Base-by-base conservation (phyloP, 2,329 filamentous ascomycete genomes). In the Xylariaceae sp. region DNA sequence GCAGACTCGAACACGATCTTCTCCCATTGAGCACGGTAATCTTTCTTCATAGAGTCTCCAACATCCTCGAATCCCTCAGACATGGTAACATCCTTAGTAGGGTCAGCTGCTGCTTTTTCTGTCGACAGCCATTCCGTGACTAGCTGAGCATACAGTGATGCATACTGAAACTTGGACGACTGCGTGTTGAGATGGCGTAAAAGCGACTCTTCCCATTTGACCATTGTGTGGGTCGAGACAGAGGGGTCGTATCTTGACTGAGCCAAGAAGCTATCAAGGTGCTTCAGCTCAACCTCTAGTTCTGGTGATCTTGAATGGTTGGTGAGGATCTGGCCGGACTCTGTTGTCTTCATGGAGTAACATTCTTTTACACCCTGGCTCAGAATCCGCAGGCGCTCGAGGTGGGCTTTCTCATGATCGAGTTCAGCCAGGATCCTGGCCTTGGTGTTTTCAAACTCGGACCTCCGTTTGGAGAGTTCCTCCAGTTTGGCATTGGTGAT, bases 51-150 rank as follows among this genome's bases (percentile, higher is more conserved):
- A 2, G 68, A 63, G 17, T 68, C 66, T 1, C 68, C 70, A 11
- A 76, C 56, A 9, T 68, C 62, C 35, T 75, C 73, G 42, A 75
- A 75, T 0, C 60, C 63, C 12, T 69, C 69, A 1, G 59, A 54
- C 59, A 67, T 66, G 6, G 62, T 54, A 6, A 54, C 40, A 5
- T 60, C 55, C 5, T 39, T 45, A 6, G 49, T 48, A 5, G 44
- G 51, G 11, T 15, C 32, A 6, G 17, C 61, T 51, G 38, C 56
- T 39, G 44, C 55, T 18, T 55, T 64, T 51, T 64, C 63, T 0
- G 62, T 57, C 1, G 67, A 68, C 1, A 76, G 62, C 73, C 73
- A 76, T 52, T 76, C 74, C 0, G 68, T 75, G n/a, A 75, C 73
- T 4, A 76, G 65, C 42, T 72, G 64, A 2, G 70, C 72, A 39